phyloP scores from a whole-genome alignment of 2,329 filamentous ascomycete genomes.

The Cercospora janseana region DNA sequence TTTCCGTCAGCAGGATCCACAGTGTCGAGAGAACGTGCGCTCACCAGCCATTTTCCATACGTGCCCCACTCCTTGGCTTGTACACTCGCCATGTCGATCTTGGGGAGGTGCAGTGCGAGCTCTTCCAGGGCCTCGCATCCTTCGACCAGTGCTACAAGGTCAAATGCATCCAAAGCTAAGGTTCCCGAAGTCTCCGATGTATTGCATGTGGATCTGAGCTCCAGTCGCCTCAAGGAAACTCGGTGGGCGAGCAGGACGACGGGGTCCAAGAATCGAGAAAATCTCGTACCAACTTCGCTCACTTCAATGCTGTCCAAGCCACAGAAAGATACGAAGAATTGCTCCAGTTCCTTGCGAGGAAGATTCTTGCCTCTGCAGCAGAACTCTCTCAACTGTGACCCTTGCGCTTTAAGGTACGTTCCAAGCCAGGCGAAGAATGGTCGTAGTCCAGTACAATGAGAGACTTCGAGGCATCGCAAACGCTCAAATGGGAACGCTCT shows the following conservation, averaged over 20 bases:
- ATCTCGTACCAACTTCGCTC: background rate
- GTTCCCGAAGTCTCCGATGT: background rate
- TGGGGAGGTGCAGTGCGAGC: background rate
- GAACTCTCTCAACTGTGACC: background rate
- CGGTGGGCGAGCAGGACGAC: background rate
- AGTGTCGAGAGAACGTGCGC: background rate
- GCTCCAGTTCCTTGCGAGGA: background rate
- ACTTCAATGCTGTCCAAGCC: background rate
- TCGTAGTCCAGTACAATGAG: background rate
- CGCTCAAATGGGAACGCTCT: background rate
- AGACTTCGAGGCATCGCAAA: background rate
- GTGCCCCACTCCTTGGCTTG: background rate
- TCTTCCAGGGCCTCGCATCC: background rate
- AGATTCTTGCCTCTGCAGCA: background rate
- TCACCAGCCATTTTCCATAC: background rate
- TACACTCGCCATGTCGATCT: background rate
- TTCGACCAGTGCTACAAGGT: background rate
- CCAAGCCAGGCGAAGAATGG: background rate
- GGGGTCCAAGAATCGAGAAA: background rate
- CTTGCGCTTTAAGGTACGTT: background rate
- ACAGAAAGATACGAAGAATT: background rate
- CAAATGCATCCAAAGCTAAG: background rate
- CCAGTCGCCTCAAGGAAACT: background rate
- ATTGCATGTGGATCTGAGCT: background rate
- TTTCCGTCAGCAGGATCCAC: background rate